Conservation (phyloP, 495 filamentous ascomycete species). For the Aspergillus leporis region DNA sequence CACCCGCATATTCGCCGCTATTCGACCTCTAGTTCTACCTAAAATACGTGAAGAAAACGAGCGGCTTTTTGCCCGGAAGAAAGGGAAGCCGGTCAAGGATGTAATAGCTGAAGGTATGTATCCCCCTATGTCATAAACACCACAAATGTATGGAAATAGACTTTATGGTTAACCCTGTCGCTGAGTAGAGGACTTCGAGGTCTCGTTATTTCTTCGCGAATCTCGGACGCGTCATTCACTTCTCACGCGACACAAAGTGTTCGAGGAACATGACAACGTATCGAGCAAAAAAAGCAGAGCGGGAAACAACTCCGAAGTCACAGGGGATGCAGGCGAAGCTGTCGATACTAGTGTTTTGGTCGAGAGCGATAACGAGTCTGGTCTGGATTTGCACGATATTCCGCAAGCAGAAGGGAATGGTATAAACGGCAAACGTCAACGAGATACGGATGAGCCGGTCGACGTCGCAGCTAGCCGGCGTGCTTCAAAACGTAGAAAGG, state of each 20-base stretch:
- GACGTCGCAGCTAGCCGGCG: conserved; percentile 12
- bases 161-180: conserved; percentile 3
- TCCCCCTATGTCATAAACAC: neutral
- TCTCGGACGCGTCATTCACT: conserved; percentile 84
- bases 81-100: conserved; percentile 81
- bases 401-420: conserved; percentile 30
- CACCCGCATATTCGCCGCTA: conserved; percentile 75
- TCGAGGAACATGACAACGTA: conserved; percentile 54
- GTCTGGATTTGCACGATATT: conserved; percentile 38
- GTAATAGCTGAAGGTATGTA: conserved; percentile 74
- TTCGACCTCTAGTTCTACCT: conserved; percentile 81
- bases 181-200: conserved; percentile 83
- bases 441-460: conserved; percentile 3
- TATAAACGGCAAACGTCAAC: conserved; percentile 5
- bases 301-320: neutral
- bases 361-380: conserved; percentile 43
- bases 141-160: neutral
- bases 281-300: neutral
- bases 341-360: conserved; percentile 39
- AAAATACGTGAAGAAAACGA: conserved; percentile 89
- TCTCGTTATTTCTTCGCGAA: conserved; percentile 89
- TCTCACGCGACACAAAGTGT: conserved; percentile 76
- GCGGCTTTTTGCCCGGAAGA: conserved; percentile 54
- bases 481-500: conserved; percentile 20
- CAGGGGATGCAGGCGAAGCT: conserved; percentile 49